Conservation (phyloP, 352 stramenopile species). For the Aphanomyces stellatus region DNA sequence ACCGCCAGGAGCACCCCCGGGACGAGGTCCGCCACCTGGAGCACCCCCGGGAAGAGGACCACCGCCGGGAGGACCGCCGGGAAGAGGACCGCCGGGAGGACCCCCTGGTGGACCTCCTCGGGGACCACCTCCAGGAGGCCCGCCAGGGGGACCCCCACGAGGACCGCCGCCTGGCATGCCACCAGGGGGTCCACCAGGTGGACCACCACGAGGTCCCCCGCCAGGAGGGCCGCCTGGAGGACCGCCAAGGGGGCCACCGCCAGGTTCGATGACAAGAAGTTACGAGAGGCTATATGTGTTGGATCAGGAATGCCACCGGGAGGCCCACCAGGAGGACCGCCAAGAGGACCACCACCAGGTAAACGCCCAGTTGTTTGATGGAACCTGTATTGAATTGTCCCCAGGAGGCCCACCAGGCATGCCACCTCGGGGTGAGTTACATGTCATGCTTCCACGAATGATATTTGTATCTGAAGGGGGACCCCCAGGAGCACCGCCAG, state of each 20-base stretch:
- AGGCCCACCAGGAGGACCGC: conserved; percentile 6
- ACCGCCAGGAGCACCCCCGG: conserved; percentile 24
- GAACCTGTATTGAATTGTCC: conserved; percentile 4
- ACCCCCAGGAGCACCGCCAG: conserved; percentile 19
- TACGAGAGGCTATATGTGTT: neutral
- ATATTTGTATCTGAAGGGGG: conserved; percentile 11
- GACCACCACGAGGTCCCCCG: conserved; percentile 34
- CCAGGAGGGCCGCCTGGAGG: conserved; percentile 26
- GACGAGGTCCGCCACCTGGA: conserved; percentile 26
- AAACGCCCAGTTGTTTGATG: too few relatives aligned
- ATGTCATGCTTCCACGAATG: too few relatives aligned
- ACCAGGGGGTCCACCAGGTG: conserved; percentile 20
- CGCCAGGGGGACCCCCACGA: conserved; percentile 21
- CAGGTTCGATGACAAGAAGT: neutral
- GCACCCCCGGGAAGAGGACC: conserved; percentile 30
- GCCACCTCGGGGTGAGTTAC: conserved; percentile 17
- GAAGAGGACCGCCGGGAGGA: conserved; percentile 19
- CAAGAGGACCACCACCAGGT: conserved; percentile 10
- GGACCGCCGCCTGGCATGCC: conserved; percentile 22
- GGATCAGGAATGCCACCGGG: conserved; percentile 17
- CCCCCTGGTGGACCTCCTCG: conserved; percentile 21
- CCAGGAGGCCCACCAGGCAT: conserved; percentile 22
- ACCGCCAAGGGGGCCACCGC: conserved; percentile 25
- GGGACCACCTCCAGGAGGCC: conserved; percentile 20
- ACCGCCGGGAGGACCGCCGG: conserved; percentile 28